Conservation (phyloP, 331 rosid genomes). For the Malus hybrid region DNA sequence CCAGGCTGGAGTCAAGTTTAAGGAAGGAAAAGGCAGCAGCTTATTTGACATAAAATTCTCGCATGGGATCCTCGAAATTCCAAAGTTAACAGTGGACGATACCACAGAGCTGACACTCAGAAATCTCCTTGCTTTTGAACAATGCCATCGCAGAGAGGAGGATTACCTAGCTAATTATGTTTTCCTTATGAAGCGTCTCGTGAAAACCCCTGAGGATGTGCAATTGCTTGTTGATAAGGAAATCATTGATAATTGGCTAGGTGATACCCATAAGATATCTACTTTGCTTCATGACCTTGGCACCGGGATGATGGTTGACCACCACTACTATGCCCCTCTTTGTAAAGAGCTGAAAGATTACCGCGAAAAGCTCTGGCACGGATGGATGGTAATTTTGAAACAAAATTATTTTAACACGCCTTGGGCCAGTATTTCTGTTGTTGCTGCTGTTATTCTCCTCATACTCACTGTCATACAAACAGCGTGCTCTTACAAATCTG, state of each 20-base stretch:
- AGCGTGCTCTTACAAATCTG: background rate
- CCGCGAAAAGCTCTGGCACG: background rate
- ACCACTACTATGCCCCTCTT: background rate
- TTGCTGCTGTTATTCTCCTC: background rate
- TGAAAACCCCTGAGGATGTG: background rate
- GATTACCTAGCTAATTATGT: background rate
- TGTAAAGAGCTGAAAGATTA: fast-evolving
- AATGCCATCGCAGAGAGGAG: background rate
- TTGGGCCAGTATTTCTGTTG: background rate
- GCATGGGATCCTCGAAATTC: background rate
- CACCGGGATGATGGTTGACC: background rate
- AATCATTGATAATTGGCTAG: background rate
- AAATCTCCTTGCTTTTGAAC: background rate
- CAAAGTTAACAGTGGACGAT: background rate
- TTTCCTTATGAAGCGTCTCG: background rate
- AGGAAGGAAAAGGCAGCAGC: background rate
- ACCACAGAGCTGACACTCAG: background rate
- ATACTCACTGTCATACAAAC: background rate
- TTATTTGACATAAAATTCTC: background rate
- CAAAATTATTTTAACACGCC: background rate
- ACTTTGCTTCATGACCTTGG: background rate
- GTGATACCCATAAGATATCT: background rate
- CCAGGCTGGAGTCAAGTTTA: slow-evolving; percentile 7
- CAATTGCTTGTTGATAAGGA: background rate
- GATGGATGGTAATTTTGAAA: background rate